phyloP scores from a whole-genome alignment of 2,329 filamentous ascomycete genomes.

The Dothistroma pini region DNA sequence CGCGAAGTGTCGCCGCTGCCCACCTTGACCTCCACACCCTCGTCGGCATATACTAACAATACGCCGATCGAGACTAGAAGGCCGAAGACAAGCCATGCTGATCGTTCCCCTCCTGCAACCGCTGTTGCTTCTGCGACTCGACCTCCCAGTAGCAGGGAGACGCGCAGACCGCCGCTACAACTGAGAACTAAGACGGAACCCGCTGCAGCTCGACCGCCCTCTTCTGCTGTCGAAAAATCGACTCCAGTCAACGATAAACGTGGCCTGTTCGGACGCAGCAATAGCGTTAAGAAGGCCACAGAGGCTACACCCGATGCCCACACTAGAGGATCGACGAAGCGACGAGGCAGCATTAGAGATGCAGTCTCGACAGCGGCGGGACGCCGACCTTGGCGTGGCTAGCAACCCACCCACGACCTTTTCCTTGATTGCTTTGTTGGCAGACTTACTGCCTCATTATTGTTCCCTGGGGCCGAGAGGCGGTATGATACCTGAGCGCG shows the following conservation, averaged over 20 bases:
- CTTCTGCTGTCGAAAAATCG: slow-evolving; percentile 11
- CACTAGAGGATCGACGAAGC: slow-evolving; percentile 11
- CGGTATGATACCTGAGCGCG: background rate
- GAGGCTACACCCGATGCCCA: background rate
- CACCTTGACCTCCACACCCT: slow-evolving; percentile 21
- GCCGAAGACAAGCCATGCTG: slow-evolving; percentile 23
- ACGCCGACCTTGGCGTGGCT: slow-evolving; percentile 20
- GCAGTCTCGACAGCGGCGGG: slow-evolving; percentile 14
- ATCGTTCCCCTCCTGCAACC: slow-evolving; percentile 11
- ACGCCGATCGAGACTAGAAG: slow-evolving; percentile 11
- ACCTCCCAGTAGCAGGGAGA: slow-evolving; percentile 16
- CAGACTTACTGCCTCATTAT: background rate
- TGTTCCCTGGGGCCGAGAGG: background rate
- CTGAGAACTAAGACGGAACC: slow-evolving; percentile 18
- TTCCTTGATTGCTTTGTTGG: background rate
- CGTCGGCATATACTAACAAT: slow-evolving; percentile 18
- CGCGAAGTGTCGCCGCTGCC: slow-evolving; percentile 19
- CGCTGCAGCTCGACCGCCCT: slow-evolving; percentile 12
- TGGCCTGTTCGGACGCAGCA: slow-evolving; percentile 19
- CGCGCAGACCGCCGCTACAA: slow-evolving; percentile 9
- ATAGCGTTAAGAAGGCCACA: slow-evolving; percentile 15
- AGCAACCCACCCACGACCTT: background rate
- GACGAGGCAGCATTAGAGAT: slow-evolving; percentile 26
- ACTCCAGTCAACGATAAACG: slow-evolving; percentile 13
- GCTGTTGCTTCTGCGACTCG: slow-evolving; percentile 2